Percentiles rank a stretch among this genome's conserved stretches.
phyloP scores from a whole-genome alignment of 1,139 yeast species.

The Geotrichum aggregatum region DNA sequence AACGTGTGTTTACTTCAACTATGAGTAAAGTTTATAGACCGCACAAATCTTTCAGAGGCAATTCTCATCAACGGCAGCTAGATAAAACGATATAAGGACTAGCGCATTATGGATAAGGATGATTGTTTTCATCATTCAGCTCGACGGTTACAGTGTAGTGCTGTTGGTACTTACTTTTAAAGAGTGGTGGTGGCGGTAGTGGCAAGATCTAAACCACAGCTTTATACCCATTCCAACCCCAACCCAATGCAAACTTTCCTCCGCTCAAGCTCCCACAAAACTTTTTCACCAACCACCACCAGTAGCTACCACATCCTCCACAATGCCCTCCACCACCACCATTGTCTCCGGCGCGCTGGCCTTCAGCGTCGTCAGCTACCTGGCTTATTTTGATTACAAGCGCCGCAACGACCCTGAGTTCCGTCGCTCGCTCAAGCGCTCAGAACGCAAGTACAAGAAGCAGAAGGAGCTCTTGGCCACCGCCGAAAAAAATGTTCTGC shows the following conservation, averaged over 20 bases:
- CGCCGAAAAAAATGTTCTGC: constrained; percentile 53
- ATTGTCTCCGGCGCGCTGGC: constrained; percentile 36
- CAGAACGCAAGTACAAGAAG: constrained; percentile 52
- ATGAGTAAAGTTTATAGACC: too few relatives aligned
- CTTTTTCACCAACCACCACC: background rate
- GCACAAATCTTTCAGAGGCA: background rate
- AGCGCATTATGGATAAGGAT: constrained; percentile 10
- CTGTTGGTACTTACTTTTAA: too few relatives aligned
- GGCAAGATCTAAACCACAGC: background rate
- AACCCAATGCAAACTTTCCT: background rate
- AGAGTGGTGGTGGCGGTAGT: background rate
- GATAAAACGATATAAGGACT: background rate
- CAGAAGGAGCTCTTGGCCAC: constrained; percentile 56
- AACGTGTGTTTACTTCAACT: too few relatives aligned
- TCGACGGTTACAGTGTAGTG: too few relatives aligned
- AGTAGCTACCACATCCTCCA: background rate
- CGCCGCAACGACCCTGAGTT: constrained; percentile 80
- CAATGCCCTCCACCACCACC: constrained; percentile 35
- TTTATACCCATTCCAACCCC: background rate
- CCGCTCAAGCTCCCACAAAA: background rate
- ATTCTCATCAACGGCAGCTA: constrained; percentile 1
- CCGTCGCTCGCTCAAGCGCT: constrained; percentile 68
- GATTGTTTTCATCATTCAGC: constrained; percentile 1
- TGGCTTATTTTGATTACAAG: constrained; percentile 83
- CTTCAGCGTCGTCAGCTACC: constrained; percentile 57